Conservation (phyloP, 2,329 filamentous ascomycete species). For the Microcyclosporella mali region DNA sequence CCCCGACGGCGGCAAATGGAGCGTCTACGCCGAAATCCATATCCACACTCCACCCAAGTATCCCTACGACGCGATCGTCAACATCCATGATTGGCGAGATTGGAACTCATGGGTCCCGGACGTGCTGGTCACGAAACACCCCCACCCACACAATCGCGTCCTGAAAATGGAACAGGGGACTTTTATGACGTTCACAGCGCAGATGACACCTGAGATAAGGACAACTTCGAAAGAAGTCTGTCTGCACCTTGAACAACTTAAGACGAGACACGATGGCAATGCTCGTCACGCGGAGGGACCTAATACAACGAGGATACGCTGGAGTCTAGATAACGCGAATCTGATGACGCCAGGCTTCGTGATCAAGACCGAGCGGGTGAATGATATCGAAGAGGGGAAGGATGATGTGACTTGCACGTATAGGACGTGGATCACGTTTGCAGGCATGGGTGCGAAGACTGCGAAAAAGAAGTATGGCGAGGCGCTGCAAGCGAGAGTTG, state of each 20-base stretch:
- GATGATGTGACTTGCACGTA: slow-evolving; percentile 29
- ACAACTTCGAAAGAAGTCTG: slow-evolving; percentile 31
- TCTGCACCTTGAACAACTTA: slow-evolving; percentile 30
- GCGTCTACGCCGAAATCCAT: slow-evolving; percentile 27
- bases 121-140: slow-evolving; percentile 41
- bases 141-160: slow-evolving; percentile 19
- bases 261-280: slow-evolving; percentile 18
- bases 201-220: slow-evolving; percentile 33
- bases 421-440: slow-evolving; percentile 43
- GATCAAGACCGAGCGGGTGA: slow-evolving; percentile 41
- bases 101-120: slow-evolving; percentile 45
- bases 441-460: slow-evolving; percentile 37
- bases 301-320: slow-evolving; percentile 29
- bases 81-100: slow-evolving; percentile 40
- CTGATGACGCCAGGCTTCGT: slow-evolving; percentile 29
- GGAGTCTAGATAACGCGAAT: slow-evolving; percentile 28
- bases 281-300: slow-evolving; percentile 9
- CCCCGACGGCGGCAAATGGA: slow-evolving; percentile 27
- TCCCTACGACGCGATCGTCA: slow-evolving; percentile 41
- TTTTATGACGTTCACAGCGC: slow-evolving; percentile 39
- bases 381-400: slow-evolving; percentile 40
- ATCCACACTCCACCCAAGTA: slow-evolving; percentile 38
- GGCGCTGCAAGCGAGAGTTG: slow-evolving; percentile 21
- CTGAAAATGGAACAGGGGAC: slow-evolving; percentile 35
- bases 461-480: slow-evolving; percentile 39